Conservation (phyloP, 441 rosid genomes). For the Corymbia citriodora region DNA sequence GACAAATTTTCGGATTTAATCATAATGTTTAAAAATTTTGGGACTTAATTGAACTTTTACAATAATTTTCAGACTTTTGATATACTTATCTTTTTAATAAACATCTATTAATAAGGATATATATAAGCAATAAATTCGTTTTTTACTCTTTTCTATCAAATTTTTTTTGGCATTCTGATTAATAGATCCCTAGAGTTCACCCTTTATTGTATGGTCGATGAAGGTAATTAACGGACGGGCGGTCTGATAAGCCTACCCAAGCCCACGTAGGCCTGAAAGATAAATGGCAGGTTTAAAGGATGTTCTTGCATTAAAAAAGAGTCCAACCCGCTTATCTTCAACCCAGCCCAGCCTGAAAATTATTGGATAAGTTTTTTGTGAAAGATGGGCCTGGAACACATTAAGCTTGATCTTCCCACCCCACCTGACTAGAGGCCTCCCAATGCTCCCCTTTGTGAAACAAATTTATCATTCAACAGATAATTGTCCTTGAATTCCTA, state of each 20-base stretch:
- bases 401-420: too few relatives aligned
- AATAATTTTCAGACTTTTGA: background rate
- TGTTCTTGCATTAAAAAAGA: background rate
- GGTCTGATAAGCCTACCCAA: background rate
- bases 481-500: too few relatives aligned
- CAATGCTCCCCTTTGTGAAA: too few relatives aligned
- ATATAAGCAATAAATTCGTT: background rate
- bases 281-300: background rate
- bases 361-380: background rate
- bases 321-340: background rate
- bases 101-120: background rate
- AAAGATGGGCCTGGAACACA: background rate
- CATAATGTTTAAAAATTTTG: background rate
- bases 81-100: background rate
- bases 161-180: background rate
- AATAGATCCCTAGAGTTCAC: background rate
- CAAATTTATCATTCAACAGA: too few relatives aligned
- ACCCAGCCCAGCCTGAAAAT: background rate
- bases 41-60: fast-evolving
- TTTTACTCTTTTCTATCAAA: background rate
- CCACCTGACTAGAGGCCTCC: too few relatives aligned
- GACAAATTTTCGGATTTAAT: background rate
- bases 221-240: background rate
- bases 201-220: background rate
- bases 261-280: background rate